These are phyloP conservation scores for Globisporangium takayamanum DNA, from an alignment of 352 stramenopile species.

Conservation along the genomic window DNA sequence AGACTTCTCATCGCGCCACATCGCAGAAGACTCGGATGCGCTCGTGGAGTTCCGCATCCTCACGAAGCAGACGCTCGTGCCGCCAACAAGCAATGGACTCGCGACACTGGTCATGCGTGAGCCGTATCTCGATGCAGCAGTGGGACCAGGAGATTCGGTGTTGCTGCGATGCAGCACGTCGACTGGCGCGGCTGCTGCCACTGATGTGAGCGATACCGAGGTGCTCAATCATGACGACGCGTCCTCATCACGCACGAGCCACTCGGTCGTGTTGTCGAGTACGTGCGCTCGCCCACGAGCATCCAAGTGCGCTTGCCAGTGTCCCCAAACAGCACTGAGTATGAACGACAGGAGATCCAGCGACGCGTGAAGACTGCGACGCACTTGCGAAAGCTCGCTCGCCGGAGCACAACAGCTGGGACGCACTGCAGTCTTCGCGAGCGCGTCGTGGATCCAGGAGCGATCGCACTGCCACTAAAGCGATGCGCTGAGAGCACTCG, in stretches of 20 bases:
- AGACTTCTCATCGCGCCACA: slow-evolving; percentile 19
- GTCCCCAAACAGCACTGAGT: neutral
- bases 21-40: slow-evolving; percentile 12
- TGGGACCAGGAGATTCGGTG: slow-evolving; percentile 9
- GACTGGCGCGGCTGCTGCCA: neutral
- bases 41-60: slow-evolving; percentile 18
- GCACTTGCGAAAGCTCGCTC: slow-evolving; percentile 9
- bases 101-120: slow-evolving; percentile 16
- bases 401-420: slow-evolving; percentile 6
- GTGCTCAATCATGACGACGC: too few species aligned
- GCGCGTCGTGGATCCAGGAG: slow-evolving; percentile 12
- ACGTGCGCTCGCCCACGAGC: slow-evolving; percentile 1
- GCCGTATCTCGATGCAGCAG: slow-evolving; percentile 7
- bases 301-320: slow-evolving; percentile 2
- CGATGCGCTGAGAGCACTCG: neutral
- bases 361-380: slow-evolving; percentile 3
- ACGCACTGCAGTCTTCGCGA: slow-evolving; percentile 21
- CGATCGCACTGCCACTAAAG: slow-evolving; percentile 8
- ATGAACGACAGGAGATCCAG: slow-evolving; percentile 1
- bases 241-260: neutral
- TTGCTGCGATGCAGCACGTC: neutral
- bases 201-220: neutral
- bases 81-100: neutral
- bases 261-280: slow-evolving; percentile 4
- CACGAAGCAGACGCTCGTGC: slow-evolving; percentile 11